phyloP scores from a whole-genome alignment of 2,329 filamentous ascomycete genomes.

The Talaromyces sp. region DNA sequence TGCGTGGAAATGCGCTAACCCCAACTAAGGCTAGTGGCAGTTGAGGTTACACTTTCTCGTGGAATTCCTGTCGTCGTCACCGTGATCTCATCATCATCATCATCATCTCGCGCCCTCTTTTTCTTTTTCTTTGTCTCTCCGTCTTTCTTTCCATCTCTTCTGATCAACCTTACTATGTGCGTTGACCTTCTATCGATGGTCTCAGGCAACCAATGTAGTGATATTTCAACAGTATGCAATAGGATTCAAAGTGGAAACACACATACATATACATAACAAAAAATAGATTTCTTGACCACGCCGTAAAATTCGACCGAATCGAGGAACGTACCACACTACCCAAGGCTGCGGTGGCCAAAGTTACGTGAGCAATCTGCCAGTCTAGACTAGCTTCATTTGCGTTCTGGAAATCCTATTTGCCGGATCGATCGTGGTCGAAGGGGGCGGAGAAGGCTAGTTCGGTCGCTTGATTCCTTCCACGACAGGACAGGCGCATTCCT shows the following conservation, averaged over 20 bases:
- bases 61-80: constrained; percentile 33
- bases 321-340: neutral
- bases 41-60: constrained; percentile 10
- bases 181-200: neutral
- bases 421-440: neutral
- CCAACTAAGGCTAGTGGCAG: neutral
- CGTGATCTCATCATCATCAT: constrained; percentile 39
- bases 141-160: neutral
- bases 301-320: neutral
- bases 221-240: neutral
- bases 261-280: no score
- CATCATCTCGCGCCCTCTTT: constrained; percentile 22
- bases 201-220: neutral
- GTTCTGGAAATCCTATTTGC: neutral
- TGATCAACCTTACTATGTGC: neutral
- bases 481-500: neutral
- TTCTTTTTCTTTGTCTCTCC: neutral
- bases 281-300: neutral
- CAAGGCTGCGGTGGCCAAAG: constrained; percentile 7
- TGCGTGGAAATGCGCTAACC: neutral
- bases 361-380: neutral
- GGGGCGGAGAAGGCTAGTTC: constrained; percentile 5
- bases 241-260: neutral
- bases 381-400: constrained; percentile 2
- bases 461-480: constrained; percentile 2